Evolutionary conservation across 179 eudicot species (phyloP).

Genomic region (Spinacia oleracea): DNA sequence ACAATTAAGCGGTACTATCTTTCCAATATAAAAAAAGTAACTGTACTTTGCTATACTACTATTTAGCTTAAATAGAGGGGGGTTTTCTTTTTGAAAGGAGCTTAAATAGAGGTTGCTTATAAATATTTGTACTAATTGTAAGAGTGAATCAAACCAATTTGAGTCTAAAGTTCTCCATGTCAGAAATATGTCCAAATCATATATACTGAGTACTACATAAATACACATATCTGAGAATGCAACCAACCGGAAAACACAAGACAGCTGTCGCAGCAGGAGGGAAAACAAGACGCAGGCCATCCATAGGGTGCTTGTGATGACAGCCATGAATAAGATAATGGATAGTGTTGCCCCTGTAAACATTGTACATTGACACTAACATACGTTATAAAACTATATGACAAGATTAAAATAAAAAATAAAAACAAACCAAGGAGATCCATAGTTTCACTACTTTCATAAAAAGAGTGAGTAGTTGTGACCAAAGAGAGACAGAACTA

Average conservation of each 20-base stretch:
- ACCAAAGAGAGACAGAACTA: constrained; percentile 26
- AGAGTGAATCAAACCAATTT: not conserved
- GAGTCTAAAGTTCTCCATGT: not conserved
- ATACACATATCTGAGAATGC: not conserved
- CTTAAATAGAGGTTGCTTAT: too few species aligned
- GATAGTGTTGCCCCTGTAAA: constrained; percentile 74
- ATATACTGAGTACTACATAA: too few species aligned
- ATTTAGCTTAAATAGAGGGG: not conserved
- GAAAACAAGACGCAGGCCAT: constrained; percentile 92
- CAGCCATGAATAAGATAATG: constrained; percentile 98
- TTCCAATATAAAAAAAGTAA: not conserved
- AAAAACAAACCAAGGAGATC: not conserved
- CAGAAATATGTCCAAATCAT: not conserved
- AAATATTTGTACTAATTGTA: too few species aligned
- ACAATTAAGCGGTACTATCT: not conserved
- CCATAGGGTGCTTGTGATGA: constrained; percentile 99
- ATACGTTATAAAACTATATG: not conserved
- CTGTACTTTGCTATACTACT: not conserved
- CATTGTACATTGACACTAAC: not conserved
- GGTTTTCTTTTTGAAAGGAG: too few species aligned
- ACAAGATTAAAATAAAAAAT: not conserved
- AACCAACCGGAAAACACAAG: constrained; percentile 66
- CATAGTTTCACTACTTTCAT: not conserved
- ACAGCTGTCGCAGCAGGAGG: constrained; percentile 95
- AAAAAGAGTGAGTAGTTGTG: not conserved